These are phyloP conservation scores for Talaromyces sp. DNA, from an alignment of 2,329 filamentous ascomycete species.

Conservation along the genomic window DNA sequence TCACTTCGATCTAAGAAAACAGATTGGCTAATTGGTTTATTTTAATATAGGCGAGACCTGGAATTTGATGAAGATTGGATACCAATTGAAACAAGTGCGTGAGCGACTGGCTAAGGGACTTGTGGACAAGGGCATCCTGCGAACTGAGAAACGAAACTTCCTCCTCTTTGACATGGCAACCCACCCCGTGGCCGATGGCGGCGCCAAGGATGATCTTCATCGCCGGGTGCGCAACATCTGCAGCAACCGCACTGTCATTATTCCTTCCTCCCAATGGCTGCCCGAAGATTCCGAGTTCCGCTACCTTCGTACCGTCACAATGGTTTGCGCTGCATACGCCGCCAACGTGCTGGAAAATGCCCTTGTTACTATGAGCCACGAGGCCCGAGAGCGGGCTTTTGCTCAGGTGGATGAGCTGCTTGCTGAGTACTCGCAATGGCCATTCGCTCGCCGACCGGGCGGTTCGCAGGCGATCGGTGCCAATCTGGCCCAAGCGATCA, in stretches of 20 bases:
- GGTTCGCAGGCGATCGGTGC: slow-evolving; percentile 84
- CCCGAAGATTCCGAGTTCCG: slow-evolving; percentile 94
- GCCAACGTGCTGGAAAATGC: slow-evolving; percentile 98
- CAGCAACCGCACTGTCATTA: slow-evolving; percentile 89
- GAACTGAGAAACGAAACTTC: slow-evolving; percentile 99
- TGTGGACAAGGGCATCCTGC: slow-evolving; percentile 97
- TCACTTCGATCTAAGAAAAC: slow-evolving; percentile 6
- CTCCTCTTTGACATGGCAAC: slow-evolving; percentile 99
- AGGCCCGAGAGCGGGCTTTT: slow-evolving; percentile 91
- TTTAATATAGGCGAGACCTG: slow-evolving; percentile 81
- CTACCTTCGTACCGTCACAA: slow-evolving; percentile 85
- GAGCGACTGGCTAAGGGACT: slow-evolving; percentile 96
- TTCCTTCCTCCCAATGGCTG: slow-evolving; percentile 82
- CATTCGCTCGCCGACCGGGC: slow-evolving; percentile 78
- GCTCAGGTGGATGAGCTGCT: slow-evolving; percentile 95
- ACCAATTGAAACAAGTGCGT: slow-evolving; percentile 98
- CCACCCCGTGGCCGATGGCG: slow-evolving; percentile 92
- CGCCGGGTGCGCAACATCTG: slow-evolving; percentile 89
- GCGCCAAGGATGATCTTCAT: slow-evolving; percentile 96
- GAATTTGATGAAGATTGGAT: slow-evolving; percentile 99
- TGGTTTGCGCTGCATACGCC: slow-evolving; percentile 98
- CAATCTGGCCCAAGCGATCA: slow-evolving; percentile 84
- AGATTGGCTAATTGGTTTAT: slow-evolving; percentile 12
- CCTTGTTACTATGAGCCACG: slow-evolving; percentile 89
- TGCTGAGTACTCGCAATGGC: slow-evolving; percentile 96